These are phyloP conservation scores for Amanita exitialis DNA, from an alignment of 768 basidiomycete species.

Conservation along the genomic window DNA sequence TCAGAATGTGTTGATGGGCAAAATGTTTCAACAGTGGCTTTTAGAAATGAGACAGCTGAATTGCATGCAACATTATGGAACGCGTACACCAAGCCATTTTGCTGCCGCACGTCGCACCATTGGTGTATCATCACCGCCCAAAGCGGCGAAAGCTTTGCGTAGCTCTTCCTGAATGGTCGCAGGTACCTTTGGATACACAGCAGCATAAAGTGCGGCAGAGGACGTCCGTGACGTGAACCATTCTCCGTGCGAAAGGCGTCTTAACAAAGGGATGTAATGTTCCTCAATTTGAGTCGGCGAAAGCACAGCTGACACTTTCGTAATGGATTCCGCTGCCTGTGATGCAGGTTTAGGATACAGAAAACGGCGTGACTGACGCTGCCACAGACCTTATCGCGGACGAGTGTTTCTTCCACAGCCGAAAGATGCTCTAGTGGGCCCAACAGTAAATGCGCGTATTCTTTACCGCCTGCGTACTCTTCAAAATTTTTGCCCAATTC, in stretches of 20 bases:
- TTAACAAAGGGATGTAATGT: conserved; percentile 84
- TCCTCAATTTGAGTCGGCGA: conserved; percentile 77
- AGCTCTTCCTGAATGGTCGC: conserved; percentile 75
- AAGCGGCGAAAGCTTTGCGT: conserved; percentile 70
- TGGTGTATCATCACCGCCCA: conserved; percentile 92
- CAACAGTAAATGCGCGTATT: conserved; percentile 78
- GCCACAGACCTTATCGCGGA: conserved; percentile 81
- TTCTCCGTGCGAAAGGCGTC: conserved; percentile 84
- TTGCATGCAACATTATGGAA: not conserved
- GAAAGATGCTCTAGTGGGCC: conserved; percentile 93
- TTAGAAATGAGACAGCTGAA: conserved; percentile 10
- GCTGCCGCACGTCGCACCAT: conserved; percentile 97
- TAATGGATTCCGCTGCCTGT: conserved; percentile 93
- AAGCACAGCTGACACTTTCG: conserved; percentile 74
- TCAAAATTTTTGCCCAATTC: conserved; percentile 89
- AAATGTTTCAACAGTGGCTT: conserved; percentile 77
- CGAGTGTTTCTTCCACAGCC: conserved; percentile 94
- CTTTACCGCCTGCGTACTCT: conserved; percentile 88
- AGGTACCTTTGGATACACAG: conserved; percentile 78
- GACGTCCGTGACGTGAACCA: conserved; percentile 99
- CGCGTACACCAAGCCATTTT: conserved; percentile 88
- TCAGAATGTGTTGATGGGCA: conserved; percentile 68
- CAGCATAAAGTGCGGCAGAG: conserved; percentile 86
- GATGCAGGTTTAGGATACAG: conserved; percentile 6
- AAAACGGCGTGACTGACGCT: conserved; percentile 6